Evolutionary conservation across 225 moss, liverwort and hornwort genomes (phyloP), one percentile per base, ranked within the genome.

Genomic region (Antitrichia curtipendula): DNA sequence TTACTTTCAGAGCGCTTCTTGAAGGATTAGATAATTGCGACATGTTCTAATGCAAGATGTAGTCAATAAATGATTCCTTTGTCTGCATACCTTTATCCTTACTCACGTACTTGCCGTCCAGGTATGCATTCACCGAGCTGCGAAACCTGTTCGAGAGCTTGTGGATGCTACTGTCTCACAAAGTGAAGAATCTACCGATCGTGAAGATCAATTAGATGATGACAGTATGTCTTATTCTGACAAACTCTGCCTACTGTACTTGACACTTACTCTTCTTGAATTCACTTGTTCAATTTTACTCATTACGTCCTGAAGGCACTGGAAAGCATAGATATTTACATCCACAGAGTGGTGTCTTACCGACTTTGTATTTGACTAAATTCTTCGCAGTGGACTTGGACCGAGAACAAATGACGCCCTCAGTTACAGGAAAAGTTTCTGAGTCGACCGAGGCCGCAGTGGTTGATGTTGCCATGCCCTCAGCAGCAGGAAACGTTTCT

Each of bases 91-190:
- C 57, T 74, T 87, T 87, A 50, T 90, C 53, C 68, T 61, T 69
- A 85, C 84, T 86, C 57, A 83, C 78, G 52, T 60, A 56, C 54
- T 78, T 40, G 43, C 47, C 82, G 41, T 86, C 72, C 88, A 92
- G 92, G 90, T 94, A 38, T 93, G 91, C 86, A 73, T 93, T 82
- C 92, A 92, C 71, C 92, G 92, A 86, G 91, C 85, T 89, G 85
- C 82, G 21, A 91, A 89, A 65, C 76, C 90, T 86, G 89, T 94
- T 59, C 84, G 80, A 87, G 91, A 89, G 82, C 86, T 93, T 70
- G 84, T 93, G 86, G 86, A 61, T 77, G 88, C 88, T 68, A 86
- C 84, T 69, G 71, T 88, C 78, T 91, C 85, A 64, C 34, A 79
- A 73, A 82, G 52, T 56, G 77, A 75, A 78, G 87, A 86, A 90